phyloP scores from a whole-genome alignment of 495 filamentous ascomycete genomes.

The Sabuloglossum arenarium region DNA sequence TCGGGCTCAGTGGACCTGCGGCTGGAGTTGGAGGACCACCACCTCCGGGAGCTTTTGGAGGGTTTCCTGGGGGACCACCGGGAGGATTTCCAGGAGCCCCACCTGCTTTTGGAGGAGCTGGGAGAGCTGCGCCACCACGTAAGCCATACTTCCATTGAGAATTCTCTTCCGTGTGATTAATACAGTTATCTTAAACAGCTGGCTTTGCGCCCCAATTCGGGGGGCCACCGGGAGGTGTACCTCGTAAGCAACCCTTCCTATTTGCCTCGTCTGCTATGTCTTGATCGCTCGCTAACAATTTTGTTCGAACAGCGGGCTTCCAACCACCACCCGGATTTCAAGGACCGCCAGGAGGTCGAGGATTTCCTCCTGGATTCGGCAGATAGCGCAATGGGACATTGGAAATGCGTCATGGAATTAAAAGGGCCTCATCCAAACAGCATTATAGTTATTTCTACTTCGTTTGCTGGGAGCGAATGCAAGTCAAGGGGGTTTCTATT shows the following conservation, averaged over 20 bases:
- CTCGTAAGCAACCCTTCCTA: slow-evolving; percentile 27
- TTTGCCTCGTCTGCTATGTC: background rate
- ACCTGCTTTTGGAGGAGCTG: slow-evolving; percentile 24
- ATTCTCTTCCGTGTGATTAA: slow-evolving; percentile 1
- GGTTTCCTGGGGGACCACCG: slow-evolving; percentile 30
- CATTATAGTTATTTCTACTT: background rate
- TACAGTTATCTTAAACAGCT: slow-evolving; percentile 18
- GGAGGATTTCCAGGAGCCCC: slow-evolving; percentile 46
- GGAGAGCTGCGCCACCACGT: slow-evolving; percentile 30
- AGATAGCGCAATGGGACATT: background rate
- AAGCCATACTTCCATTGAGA: slow-evolving; percentile 17
- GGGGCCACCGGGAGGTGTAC: slow-evolving; percentile 26
- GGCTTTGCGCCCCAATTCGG: slow-evolving; percentile 39
- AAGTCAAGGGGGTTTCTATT: background rate
- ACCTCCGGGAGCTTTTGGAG: slow-evolving; percentile 27
- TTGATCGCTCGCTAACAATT: slow-evolving; percentile 9
- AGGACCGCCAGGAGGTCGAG: slow-evolving; percentile 37
- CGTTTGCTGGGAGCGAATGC: background rate
- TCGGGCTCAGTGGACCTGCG: slow-evolving; percentile 75
- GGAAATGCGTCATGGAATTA: background rate
- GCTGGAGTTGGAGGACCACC: slow-evolving; percentile 69
- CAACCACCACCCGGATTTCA: slow-evolving; percentile 55
- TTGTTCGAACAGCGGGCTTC: slow-evolving; percentile 25
- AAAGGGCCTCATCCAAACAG: background rate
- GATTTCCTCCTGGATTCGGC: slow-evolving; percentile 60